Base-by-base conservation (phyloP, 1,284 basidiomycete genomes). In the Sporisorium reilianum region DNA sequence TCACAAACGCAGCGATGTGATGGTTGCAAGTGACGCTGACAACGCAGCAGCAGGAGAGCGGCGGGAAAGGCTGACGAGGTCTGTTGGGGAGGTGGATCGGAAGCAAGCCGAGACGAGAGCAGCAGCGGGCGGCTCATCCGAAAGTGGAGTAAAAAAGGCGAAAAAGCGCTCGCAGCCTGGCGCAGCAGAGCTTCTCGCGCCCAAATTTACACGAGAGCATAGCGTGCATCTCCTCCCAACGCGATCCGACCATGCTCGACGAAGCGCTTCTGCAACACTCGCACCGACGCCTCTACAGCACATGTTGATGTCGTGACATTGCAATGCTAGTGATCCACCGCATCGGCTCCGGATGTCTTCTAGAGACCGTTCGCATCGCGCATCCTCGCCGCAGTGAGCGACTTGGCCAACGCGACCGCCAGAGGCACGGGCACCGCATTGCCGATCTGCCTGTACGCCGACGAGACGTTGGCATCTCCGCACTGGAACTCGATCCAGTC, bases 361-460 rank as follows among this genome's bases (percentile, higher is more conserved):
- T n/a, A n/a, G n/a, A n/a, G n/a, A n/a, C n/a, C n/a, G n/a, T n/a
- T n/a, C n/a, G n/a, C 7, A 20, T 41, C 38, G 20, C 34, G 26
- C 56, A 64, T 45, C 16, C 61, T 44, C 16, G 70, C 70, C 26
- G 38, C 54, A 9, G 46, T 52, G 16, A 73, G 4, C 2, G 61
- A 54, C 6, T 41, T 49, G 20, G 64, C 70, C 2, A 68, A 9
- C 0, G 64, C 64, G 11, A 56, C 48, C 5, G 60, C 53, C 1
- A 75, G 64, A 0, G 73, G 73, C 0, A 75, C 44, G 1, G 68
- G 57, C 0, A 75, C 73, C 5, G 68, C 68, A 44, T 75, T 75
- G 7, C 73, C 73, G 12, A 75, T 75, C 64, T 75, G 68, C 14
- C 52, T 38, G 45, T 71, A 66, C 2, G 68, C 73, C 2, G 60